Evolutionary conservation across 306 rosid genomes (phyloP), one percentile per base, ranked within the genome.

Genomic region (Lotus japonicus): DNA sequence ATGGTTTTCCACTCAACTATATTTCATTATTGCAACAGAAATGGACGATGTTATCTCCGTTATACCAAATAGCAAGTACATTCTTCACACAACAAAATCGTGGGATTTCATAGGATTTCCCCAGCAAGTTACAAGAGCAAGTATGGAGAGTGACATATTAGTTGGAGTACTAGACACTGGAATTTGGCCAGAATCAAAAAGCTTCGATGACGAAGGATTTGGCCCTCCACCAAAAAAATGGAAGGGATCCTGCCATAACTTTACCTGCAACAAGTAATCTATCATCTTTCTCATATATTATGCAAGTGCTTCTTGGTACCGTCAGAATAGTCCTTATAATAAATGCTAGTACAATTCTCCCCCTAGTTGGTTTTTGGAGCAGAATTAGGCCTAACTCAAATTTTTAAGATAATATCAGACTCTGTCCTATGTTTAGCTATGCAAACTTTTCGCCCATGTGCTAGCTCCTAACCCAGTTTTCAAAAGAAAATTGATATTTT

Each of bases 211-310:
- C 14, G 2, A 58, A 11, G 87, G 82, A 36, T 75, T 71, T 12
- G 83, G 84, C 64, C 83, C 87, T 9, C 84, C 84, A 4, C 87
- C 87, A 0, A 49, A 0, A 0, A 85, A 68, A 54, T 85, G 90
- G 90, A 80, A 75, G 18, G 87, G 85, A 1, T 5, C 57, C 0
- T 85, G 84, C 55, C 77, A 74, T 4, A 71, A 85, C 64, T 42
- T 85, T 10, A 77, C 80, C 5, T 85, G 89, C 66, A 85, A 80
- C 67, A 85, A 80, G 89, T 82, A 73, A 23, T 18, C 5, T 7
- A 50, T 36, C 10, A 28, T 50, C 19, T 19, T 38, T 38, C 36
- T 31, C 36, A 31, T 21, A 21, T 21, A 21, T 5, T 31, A 31
- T 31, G 36, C 36, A 31, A n/a, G n/a, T n/a, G n/a, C n/a, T n/a